phyloP scores from a whole-genome alignment of 352 stramenopile species.

The Phytophthora europaea region DNA sequence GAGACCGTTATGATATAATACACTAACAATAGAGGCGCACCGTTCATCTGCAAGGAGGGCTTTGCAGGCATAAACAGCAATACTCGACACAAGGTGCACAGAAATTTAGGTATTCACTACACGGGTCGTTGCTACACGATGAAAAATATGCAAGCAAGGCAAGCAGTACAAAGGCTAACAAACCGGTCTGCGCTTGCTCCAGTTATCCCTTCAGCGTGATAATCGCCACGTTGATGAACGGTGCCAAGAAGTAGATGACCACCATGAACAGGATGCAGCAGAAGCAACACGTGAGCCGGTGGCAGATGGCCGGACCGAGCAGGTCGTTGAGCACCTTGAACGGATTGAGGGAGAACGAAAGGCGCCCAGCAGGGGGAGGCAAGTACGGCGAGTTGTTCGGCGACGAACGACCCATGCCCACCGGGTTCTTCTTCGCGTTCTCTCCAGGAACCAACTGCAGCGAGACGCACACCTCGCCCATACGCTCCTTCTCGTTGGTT shows the following conservation, averaged over 20 bases:
- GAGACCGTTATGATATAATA: not conserved
- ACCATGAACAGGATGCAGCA: constrained; percentile 90
- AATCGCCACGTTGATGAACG: constrained; percentile 88
- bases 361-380: constrained; percentile 87
- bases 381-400: constrained; percentile 95
- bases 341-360: constrained; percentile 94
- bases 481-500: constrained; percentile 82
- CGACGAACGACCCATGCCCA: constrained; percentile 86
- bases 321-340: constrained; percentile 92
- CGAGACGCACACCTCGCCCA: constrained; percentile 90
- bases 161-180: constrained; percentile 6
- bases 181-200: not conserved
- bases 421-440: constrained; percentile 77
- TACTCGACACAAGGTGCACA: not conserved
- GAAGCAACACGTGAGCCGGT: constrained; percentile 86
- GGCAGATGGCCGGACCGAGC: constrained; percentile 88
- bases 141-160: constrained; percentile 19
- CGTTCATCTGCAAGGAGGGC: not conserved
- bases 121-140: constrained; percentile 12
- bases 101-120: constrained; percentile 34
- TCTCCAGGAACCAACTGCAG: constrained; percentile 91
- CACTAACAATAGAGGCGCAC: too few species aligned
- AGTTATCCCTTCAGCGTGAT: constrained; percentile 67
- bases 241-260: constrained; percentile 87
- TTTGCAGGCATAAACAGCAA: too few species aligned